Evolutionary conservation across 331 rosid genomes (phyloP).

Genomic region (Cydonia oblonga): DNA sequence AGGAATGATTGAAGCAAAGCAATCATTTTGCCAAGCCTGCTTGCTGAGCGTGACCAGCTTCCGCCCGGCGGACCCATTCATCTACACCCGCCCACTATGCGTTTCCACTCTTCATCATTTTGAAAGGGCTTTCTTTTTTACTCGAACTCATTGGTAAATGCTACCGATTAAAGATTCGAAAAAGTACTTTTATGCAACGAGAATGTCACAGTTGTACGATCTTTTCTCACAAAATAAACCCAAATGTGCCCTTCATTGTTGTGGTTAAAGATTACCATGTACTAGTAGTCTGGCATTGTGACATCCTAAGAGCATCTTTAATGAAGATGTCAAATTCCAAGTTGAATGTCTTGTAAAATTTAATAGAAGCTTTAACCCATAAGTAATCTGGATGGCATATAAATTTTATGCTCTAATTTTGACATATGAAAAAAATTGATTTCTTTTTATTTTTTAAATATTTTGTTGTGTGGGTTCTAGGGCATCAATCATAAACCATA

Average conservation of each 20-base stretch:
- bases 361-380: no score
- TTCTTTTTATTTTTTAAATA: no score
- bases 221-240: no score
- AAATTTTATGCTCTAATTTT: no score
- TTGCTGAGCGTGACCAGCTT: conserved; percentile 10
- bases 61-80: conserved; percentile 13
- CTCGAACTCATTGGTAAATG: neutral
- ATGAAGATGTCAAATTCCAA: no score
- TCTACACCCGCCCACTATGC: neutral
- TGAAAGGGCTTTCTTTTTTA: neutral
- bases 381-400: no score
- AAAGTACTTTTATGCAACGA: neutral
- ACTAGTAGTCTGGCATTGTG: no score
- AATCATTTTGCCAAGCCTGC: conserved; percentile 1
- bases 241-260: neutral
- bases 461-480: no score
- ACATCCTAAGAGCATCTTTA: no score
- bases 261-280: neutral
- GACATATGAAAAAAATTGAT: no score
- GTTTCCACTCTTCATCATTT: neutral
- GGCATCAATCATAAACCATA: no score
- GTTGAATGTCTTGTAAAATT: no score
- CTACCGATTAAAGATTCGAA: accelerated
- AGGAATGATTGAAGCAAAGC: conserved; percentile 18
- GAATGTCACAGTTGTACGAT: neutral